Evolutionary conservation across 2,329 filamentous ascomycete species (phyloP).

Genomic region (Mollisiaceae sp.): DNA sequence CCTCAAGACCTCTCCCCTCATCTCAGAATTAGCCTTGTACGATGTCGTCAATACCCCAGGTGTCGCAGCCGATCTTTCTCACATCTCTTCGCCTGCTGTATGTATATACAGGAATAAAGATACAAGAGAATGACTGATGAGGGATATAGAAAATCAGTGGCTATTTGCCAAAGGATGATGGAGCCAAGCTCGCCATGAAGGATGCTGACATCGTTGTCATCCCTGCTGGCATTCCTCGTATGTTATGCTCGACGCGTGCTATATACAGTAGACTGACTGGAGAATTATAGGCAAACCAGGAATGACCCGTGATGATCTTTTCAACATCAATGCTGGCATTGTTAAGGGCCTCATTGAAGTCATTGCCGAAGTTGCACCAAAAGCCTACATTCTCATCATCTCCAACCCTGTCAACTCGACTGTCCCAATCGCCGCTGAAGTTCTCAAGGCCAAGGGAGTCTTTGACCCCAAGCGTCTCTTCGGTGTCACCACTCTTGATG

Average conservation of each 20-base stretch:
- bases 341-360: conserved; percentile 92
- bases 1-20: conserved; percentile 85
- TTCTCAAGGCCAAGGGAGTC: conserved; percentile 89
- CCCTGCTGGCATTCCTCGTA: conserved; percentile 96
- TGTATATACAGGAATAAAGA: conserved; percentile 46
- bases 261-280: background rate
- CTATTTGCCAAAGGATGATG: conserved; percentile 85
- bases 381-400: conserved; percentile 95
- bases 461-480: conserved; percentile 97
- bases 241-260: conserved; percentile 41
- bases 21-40: conserved; percentile 94
- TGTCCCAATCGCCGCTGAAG: conserved; percentile 95
- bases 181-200: conserved; percentile 86
- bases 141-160: conserved; percentile 76
- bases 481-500: conserved; percentile 97
- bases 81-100: conserved; percentile 91
- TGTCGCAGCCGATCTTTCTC: conserved; percentile 93
- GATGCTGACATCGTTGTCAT: conserved; percentile 96
- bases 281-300: conserved; percentile 85
- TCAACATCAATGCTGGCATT: conserved; percentile 99
- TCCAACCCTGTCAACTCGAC: conserved; percentile 99
- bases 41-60: conserved; percentile 99
- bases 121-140: conserved; percentile 45
- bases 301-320: conserved; percentile 99
- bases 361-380: conserved; percentile 85